Base-by-base conservation (phyloP, 495 filamentous ascomycete genomes). In the Neurospora sp. region DNA sequence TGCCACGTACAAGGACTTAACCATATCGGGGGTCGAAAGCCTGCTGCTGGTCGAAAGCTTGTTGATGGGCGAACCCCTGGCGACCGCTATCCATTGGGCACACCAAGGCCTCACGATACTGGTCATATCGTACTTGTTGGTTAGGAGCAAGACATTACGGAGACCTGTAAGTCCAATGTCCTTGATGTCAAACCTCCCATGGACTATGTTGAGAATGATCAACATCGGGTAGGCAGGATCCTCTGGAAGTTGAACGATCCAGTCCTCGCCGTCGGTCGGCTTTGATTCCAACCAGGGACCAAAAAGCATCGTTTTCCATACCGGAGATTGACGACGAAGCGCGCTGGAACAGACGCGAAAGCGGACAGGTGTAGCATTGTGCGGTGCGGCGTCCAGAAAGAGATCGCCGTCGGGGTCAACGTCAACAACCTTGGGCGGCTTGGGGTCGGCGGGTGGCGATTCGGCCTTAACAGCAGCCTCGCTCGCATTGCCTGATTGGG, bases 301-400 rank as follows among this genome's bases (percentile, higher is more conserved):
- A 31, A 76, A 79, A 11, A 82, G 71, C 76, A 81, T 74, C 72
- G 37, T 73, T 46, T 79, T 77, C 76, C 77, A 82, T 39, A 81
- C 77, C 7, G 72, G 71, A 3, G 79, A 81, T 1, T 76, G 27
- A 38, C 74, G 35, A 35, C 35, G 35, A 35, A 35, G 35, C 35
- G 35, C 35, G 35, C 35, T 4, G 35, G 35, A 80, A n/a, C 77
- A 78, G n/a, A 80, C 80, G 40, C 72, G 18, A n/a, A 81, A 79
- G 10, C 73, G 3, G 7, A 8, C 7, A 11, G 27, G 14, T 2
- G 18, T 7, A 6, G 3, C 54, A 12, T 10, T n/a, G 0, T 39
- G 46, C 16, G 37, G 6, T 23, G 48, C 62, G 14, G 38, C 62
- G 5, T 23, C n/a, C 2, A 75, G 41, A 35, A 62, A 18, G 1